These are phyloP conservation scores for Ustilago tritici DNA, from an alignment of 1,284 basidiomycete species.

Conservation along the genomic window DNA sequence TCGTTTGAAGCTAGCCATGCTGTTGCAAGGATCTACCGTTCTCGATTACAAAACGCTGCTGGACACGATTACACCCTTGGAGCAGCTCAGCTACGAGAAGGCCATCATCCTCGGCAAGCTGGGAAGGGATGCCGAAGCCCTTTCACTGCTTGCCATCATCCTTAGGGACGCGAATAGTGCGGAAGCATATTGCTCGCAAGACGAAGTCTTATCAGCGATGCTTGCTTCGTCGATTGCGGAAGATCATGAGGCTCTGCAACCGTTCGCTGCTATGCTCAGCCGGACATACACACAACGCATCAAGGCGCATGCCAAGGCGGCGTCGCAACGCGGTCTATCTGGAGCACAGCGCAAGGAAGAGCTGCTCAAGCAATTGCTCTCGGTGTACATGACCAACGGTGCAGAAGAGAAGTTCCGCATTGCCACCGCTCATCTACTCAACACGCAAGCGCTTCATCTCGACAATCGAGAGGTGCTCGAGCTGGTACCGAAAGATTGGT, in stretches of 20 bases:
- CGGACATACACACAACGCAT: slow-evolving; percentile 41
- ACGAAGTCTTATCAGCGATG: slow-evolving; percentile 54
- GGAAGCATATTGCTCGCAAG: slow-evolving; percentile 62
- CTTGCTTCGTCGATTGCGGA: slow-evolving; percentile 46
- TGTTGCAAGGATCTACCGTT: slow-evolving; percentile 55
- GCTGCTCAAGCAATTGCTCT: slow-evolving; percentile 45
- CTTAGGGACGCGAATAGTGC: slow-evolving; percentile 59
- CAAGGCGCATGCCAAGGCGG: slow-evolving; percentile 30
- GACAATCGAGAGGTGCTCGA: slow-evolving; percentile 52
- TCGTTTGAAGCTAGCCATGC: slow-evolving; percentile 56
- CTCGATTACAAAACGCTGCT: slow-evolving; percentile 40
- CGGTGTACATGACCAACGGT: slow-evolving; percentile 50
- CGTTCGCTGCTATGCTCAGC: slow-evolving; percentile 47
- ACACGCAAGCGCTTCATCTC: slow-evolving; percentile 56
- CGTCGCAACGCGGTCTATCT: slow-evolving; percentile 12
- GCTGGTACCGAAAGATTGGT: slow-evolving; percentile 57
- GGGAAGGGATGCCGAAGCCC: slow-evolving; percentile 49
- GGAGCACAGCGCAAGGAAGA: slow-evolving; percentile 33
- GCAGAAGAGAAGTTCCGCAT: slow-evolving; percentile 49
- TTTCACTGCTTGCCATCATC: slow-evolving; percentile 50
- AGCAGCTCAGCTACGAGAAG: slow-evolving; percentile 45
- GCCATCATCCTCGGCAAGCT: slow-evolving; percentile 59
- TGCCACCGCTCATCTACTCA: slow-evolving; percentile 59
- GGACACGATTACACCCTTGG: slow-evolving; percentile 20
- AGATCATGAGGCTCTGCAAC: slow-evolving; percentile 31